A percentile compares a stretch with the other conserved stretches of the same genome.
Evolutionary conservation across 164 flowering plant species (phyloP).

Genomic region (Magnolia kwangsiensis): DNA sequence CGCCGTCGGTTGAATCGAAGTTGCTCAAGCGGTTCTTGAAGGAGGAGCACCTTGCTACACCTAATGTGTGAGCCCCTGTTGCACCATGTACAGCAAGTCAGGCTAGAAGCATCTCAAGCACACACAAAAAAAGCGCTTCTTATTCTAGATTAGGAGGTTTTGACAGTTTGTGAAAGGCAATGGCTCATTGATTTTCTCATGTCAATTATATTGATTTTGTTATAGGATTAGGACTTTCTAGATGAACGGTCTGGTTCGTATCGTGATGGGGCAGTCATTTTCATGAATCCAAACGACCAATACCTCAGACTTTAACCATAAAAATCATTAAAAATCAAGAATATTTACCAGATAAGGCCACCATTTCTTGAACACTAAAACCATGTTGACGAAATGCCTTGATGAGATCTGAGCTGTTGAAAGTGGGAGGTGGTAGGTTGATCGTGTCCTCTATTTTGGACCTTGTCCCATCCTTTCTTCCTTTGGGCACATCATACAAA

Average conservation of each 20-base stretch:
- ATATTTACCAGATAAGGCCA: constrained; percentile 69
- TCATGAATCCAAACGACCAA: too few species aligned
- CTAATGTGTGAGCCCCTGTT: constrained; percentile 76
- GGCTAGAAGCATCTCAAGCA: neutral
- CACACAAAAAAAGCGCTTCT: too few species aligned
- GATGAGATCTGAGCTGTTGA: constrained; percentile 63
- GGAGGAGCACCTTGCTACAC: constrained; percentile 82
- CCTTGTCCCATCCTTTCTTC: constrained; percentile 83
- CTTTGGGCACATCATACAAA: constrained; percentile 67
- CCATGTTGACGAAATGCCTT: constrained; percentile 55
- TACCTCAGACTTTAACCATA: too few species aligned
- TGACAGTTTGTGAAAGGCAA: too few species aligned
- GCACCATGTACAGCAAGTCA: neutral
- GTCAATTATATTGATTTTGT: too few species aligned
- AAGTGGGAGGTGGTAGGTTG: constrained; percentile 56
- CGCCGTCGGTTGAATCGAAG: constrained; percentile 36
- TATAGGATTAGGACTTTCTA: too few species aligned
- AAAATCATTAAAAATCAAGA: too few species aligned
- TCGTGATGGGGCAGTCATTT: too few species aligned
- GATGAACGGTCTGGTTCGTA: too few species aligned
- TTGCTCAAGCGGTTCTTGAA: constrained; percentile 63
- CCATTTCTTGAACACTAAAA: constrained; percentile 66
- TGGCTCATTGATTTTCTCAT: too few species aligned
- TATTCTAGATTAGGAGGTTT: too few species aligned
- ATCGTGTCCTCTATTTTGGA: constrained; percentile 77